Evolutionary conservation across 805 yeast genomes (phyloP).

Genomic region (Ogataea pignaliae): DNA sequence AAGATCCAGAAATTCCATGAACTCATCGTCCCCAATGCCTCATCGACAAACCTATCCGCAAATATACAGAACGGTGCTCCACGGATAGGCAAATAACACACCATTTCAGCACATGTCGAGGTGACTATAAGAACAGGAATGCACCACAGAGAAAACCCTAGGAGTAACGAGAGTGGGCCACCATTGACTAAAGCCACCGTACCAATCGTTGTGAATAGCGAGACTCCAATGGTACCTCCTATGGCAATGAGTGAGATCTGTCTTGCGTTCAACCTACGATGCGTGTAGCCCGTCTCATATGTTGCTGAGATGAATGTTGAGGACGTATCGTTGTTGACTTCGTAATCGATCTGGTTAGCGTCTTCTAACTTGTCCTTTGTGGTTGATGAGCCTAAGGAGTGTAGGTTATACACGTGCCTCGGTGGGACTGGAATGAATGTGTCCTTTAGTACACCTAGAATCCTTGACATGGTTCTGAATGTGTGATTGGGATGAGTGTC

Average conservation of each 20-base stretch:
- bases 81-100: slow-evolving; percentile 38
- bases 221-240: slow-evolving; percentile 37
- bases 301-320: not conserved
- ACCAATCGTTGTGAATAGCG: slow-evolving; percentile 30
- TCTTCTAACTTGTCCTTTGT: not conserved
- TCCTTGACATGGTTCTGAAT: slow-evolving; percentile 5
- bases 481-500: slow-evolving; percentile 1
- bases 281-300: slow-evolving; percentile 8
- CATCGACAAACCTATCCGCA: slow-evolving; percentile 44
- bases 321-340: not conserved
- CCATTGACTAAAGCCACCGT: slow-evolving; percentile 42
- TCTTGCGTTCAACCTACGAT: slow-evolving; percentile 31
- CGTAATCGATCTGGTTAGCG: not conserved
- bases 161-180: slow-evolving; percentile 37
- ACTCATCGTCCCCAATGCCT: slow-evolving; percentile 39
- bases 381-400: not conserved
- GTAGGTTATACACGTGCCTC: not conserved
- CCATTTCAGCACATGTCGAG: slow-evolving; percentile 40
- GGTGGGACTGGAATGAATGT: slow-evolving; percentile 7
- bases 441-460: not conserved
- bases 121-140: slow-evolving; percentile 39
- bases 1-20: slow-evolving; percentile 47
- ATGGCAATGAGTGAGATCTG: slow-evolving; percentile 40
- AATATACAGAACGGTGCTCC: slow-evolving; percentile 42
- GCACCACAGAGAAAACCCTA: slow-evolving; percentile 39